phyloP scores from a whole-genome alignment of 305 asterid genomes.

The Solanum hybrid region DNA sequence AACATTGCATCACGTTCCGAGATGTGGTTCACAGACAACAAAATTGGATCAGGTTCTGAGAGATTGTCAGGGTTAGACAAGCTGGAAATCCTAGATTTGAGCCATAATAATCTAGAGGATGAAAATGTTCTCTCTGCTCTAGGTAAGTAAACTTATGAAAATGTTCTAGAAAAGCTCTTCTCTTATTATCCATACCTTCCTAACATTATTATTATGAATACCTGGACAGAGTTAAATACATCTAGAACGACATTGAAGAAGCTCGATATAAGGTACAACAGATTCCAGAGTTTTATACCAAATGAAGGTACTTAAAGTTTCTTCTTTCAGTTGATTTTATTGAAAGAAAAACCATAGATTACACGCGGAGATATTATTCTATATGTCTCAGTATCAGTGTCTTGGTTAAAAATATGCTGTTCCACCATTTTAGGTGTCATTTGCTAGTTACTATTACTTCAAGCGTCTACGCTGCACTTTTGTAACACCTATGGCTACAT shows the following conservation, averaged over 20 bases:
- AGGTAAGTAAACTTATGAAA: background rate
- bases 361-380: background rate
- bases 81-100: conserved; percentile 1
- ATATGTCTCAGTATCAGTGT: background rate
- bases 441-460: background rate
- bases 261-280: background rate
- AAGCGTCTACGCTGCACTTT: background rate
- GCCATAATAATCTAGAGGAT: background rate
- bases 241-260: background rate
- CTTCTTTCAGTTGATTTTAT: background rate
- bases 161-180: background rate
- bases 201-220: background rate
- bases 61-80: background rate
- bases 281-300: background rate
- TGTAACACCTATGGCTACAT: background rate
- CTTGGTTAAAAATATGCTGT: background rate
- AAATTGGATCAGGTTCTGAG: background rate
- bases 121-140: background rate
- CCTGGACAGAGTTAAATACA: background rate
- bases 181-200: background rate
- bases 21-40: background rate
- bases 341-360: background rate
- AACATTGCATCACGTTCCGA: background rate
- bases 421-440: background rate
- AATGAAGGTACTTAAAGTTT: background rate